phyloP scores from a whole-genome alignment of 1,139 yeast species.

The Kluyveromyces sp. region DNA sequence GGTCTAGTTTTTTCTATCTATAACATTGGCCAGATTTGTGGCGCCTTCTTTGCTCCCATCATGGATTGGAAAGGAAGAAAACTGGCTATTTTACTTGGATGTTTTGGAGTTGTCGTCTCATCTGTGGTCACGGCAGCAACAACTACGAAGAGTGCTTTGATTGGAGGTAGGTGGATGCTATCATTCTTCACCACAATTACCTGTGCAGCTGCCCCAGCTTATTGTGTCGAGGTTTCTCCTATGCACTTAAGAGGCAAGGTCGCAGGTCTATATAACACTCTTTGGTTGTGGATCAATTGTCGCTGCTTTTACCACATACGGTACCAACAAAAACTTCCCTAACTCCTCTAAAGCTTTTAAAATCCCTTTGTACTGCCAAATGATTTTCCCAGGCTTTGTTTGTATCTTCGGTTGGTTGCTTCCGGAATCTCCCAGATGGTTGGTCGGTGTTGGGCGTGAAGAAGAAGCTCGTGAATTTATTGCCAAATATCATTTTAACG shows the following conservation, averaged over 20 bases:
- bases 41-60: not conserved
- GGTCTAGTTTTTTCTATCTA: constrained; percentile 62
- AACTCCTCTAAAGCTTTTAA: not conserved
- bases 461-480: constrained; percentile 3
- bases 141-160: not conserved
- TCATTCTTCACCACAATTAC: constrained; percentile 1
- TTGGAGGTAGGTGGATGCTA: constrained; percentile 3
- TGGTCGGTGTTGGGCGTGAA: constrained; percentile 3
- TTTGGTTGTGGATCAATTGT: constrained; percentile 1
- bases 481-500: not conserved
- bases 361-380: not conserved
- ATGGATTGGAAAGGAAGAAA: constrained; percentile 5
- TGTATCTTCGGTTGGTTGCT: constrained; percentile 1
- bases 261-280: constrained; percentile 1
- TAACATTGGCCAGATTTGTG: constrained; percentile 42
- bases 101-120: not conserved
- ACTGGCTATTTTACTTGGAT: not conserved
- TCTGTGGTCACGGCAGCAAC: not conserved
- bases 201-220: not conserved
- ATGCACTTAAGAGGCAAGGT: constrained; percentile 2
- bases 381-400: not conserved
- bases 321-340: not conserved
- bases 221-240: constrained; percentile 2
- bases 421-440: constrained; percentile 2
- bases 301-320: constrained; percentile 1